Evolutionary conservation across 192 early-diverging fungal genomes (phyloP).

Genomic region (Backusella macrospora): DNA sequence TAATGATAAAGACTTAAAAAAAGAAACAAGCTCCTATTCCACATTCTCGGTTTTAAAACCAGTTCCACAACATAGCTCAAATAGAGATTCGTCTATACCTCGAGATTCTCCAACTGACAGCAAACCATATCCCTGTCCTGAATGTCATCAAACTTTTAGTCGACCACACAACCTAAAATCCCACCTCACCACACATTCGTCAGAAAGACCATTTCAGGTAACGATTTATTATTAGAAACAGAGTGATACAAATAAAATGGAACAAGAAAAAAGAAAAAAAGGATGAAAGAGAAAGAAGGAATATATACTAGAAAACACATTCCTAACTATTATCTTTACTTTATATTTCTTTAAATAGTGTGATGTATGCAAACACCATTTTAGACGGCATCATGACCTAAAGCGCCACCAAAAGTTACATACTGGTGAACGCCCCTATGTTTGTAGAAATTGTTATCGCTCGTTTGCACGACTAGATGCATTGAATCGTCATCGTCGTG

Average conservation of each 20-base stretch:
- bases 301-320: not conserved
- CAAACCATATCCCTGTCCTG: constrained; percentile 25
- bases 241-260: constrained; percentile 7
- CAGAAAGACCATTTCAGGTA: constrained; percentile 37
- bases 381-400: constrained; percentile 82
- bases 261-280: not conserved
- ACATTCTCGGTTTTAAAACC: constrained; percentile 21
- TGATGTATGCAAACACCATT: constrained; percentile 36
- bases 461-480: constrained; percentile 84
- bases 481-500: constrained; percentile 71
- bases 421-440: constrained; percentile 76
- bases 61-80: constrained; percentile 6
- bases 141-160: constrained; percentile 40
- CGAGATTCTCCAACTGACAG: not conserved
- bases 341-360: constrained; percentile 32
- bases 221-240: constrained; percentile 18
- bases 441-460: constrained; percentile 74
- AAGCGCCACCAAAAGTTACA: constrained; percentile 86
- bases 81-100: constrained; percentile 5
- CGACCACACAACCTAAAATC: constrained; percentile 40
- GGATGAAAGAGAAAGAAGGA: not conserved
- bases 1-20: constrained; percentile 16
- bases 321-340: not conserved
- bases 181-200: constrained; percentile 35
- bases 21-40: constrained; percentile 10